Conservation (phyloP, 768 basidiomycete genomes). For the Hericium erinaceus region DNA sequence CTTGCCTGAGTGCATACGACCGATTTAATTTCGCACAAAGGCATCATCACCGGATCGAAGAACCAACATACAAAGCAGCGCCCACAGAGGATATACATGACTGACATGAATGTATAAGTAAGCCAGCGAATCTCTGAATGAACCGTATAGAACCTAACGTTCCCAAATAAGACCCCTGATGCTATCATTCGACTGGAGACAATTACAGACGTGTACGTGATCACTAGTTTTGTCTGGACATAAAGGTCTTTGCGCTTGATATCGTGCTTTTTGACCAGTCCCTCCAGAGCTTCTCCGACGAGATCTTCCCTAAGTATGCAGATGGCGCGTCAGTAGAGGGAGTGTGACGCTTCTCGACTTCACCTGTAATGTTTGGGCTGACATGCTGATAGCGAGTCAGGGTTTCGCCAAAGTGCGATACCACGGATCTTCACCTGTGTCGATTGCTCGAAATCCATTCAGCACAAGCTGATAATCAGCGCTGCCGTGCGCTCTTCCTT, state of each 20-base stretch:
- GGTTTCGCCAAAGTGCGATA: neutral
- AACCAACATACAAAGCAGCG: no score
- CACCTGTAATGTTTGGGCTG: slow-evolving; percentile 70
- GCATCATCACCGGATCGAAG: no score
- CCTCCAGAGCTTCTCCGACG: slow-evolving; percentile 63
- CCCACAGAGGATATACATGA: no score
- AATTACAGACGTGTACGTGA: neutral
- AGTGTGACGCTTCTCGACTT: neutral
- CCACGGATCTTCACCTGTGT: slow-evolving; percentile 48
- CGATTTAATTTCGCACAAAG: no score
- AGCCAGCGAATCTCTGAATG: no score
- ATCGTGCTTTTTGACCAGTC: slow-evolving; percentile 44
- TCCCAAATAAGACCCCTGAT: no score
- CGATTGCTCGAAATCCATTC: slow-evolving; percentile 72
- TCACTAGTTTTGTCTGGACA: slow-evolving; percentile 67
- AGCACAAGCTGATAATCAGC: slow-evolving; percentile 61
- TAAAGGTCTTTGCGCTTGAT: slow-evolving; percentile 64
- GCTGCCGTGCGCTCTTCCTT: slow-evolving; percentile 64
- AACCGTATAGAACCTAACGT: no score
- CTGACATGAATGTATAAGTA: no score
- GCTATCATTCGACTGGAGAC: no score
- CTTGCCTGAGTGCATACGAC: no score
- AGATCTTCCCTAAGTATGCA: slow-evolving; percentile 41
- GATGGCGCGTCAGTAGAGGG: neutral
- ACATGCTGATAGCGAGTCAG: slow-evolving; percentile 32